These are phyloP conservation scores for Trichaptum fuscoviolaceum DNA, from an alignment of 768 basidiomycete species.

Conservation along the genomic window DNA sequence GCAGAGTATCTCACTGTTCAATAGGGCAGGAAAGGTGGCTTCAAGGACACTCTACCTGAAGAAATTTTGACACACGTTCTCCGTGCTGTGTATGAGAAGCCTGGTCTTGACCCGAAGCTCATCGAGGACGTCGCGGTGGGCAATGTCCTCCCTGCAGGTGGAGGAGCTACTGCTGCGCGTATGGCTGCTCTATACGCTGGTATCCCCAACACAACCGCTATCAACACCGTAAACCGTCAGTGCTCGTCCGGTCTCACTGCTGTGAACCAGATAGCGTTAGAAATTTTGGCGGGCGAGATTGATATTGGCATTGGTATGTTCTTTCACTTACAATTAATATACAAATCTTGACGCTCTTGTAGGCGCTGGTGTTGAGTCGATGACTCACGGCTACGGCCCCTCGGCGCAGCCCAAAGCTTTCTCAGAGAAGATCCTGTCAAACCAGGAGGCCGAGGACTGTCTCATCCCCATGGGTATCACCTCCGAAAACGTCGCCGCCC, in stretches of 20 bases:
- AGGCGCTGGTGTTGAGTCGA: constrained; percentile 88
- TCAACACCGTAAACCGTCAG: constrained; percentile 87
- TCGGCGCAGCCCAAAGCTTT: constrained; percentile 49
- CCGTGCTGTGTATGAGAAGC: constrained; percentile 62
- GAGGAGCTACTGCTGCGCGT: constrained; percentile 76
- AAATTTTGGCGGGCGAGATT: constrained; percentile 75
- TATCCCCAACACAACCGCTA: constrained; percentile 66
- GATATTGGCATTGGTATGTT: constrained; percentile 81
- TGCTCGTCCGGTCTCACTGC: constrained; percentile 86
- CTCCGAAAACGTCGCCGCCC: constrained; percentile 85
- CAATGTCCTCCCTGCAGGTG: constrained; percentile 83
- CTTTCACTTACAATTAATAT: constrained; percentile 9
- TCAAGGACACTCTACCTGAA: constrained; percentile 86
- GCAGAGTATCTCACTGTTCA: not conserved
- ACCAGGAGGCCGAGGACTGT: constrained; percentile 73
- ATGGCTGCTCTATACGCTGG: constrained; percentile 87
- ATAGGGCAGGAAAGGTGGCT: constrained; percentile 80
- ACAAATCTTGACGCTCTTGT: constrained; percentile 1
- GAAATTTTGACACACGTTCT: constrained; percentile 75
- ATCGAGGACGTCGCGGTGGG: constrained; percentile 85
- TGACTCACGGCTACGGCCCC: constrained; percentile 74
- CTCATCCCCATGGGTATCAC: constrained; percentile 90
- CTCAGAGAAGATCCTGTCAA: constrained; percentile 60
- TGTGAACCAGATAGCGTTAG: constrained; percentile 75
- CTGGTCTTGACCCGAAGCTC: constrained; percentile 69